Evolutionary conservation across 495 filamentous ascomycete genomes (phyloP).

Genomic region (Tetracladium setigerum): DNA sequence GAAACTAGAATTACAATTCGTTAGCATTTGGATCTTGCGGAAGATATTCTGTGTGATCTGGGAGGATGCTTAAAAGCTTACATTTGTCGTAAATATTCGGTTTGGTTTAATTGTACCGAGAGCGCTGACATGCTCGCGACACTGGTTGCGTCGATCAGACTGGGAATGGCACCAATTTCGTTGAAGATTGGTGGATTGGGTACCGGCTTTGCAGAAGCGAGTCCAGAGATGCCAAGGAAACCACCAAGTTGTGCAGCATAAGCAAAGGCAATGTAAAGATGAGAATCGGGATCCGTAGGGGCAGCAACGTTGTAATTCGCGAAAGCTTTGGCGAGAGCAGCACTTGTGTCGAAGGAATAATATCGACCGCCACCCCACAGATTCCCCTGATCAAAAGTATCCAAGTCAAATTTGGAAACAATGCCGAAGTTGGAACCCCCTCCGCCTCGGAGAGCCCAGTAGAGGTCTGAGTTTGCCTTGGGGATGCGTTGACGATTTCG

Average conservation of each 20-base stretch:
- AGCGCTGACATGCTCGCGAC: slow-evolving; percentile 5
- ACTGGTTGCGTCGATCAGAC: slow-evolving; percentile 1
- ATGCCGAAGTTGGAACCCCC: slow-evolving; percentile 46
- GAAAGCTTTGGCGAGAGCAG: slow-evolving; percentile 25
- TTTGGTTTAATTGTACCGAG: slow-evolving; percentile 8
- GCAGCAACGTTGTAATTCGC: slow-evolving; percentile 30
- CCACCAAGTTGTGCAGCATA: slow-evolving; percentile 18
- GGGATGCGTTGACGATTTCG: slow-evolving; percentile 38
- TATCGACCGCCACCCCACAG: slow-evolving; percentile 36
- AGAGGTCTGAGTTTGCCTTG: slow-evolving; percentile 38
- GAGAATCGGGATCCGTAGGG: slow-evolving; percentile 33
- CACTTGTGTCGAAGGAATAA: slow-evolving; percentile 8
- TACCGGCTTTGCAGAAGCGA: slow-evolving; percentile 13
- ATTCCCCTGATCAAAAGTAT: slow-evolving; percentile 34
- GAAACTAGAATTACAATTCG: no score
- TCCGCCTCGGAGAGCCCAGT: slow-evolving; percentile 48
- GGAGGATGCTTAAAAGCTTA: not conserved
- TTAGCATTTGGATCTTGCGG: no score
- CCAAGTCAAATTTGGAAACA: slow-evolving; percentile 40
- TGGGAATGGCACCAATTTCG: slow-evolving; percentile 9
- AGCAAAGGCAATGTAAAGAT: slow-evolving; percentile 36
- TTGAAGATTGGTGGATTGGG: slow-evolving; percentile 22
- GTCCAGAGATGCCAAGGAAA: slow-evolving; percentile 5
- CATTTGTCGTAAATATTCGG: not conserved
- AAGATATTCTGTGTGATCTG: no score